A percentile compares a stretch with the other conserved stretches of the same genome.
Conservation (phyloP, 306 rosid genomes). For the Notholithocarpus densiflorus region DNA sequence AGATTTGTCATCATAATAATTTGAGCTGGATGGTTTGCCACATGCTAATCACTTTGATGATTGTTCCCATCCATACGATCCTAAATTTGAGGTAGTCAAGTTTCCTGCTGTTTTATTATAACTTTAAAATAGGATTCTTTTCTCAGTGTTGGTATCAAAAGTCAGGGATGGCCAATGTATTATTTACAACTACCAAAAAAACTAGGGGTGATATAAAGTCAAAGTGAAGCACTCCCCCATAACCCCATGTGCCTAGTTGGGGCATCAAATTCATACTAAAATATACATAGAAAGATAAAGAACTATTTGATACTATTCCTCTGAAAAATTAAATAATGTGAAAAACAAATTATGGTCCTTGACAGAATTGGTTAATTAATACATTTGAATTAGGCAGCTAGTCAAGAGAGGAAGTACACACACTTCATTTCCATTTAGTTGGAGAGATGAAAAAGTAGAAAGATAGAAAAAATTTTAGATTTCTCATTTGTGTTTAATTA, state of each 20-base stretch:
- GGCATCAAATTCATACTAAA: background rate
- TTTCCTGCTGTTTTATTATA: background rate
- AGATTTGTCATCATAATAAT: background rate
- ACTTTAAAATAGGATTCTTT: background rate
- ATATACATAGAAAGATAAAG: background rate
- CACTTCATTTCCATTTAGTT: too few relatives aligned
- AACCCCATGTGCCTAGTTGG: background rate
- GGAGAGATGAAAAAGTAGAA: too few relatives aligned
- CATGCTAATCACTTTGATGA: constrained; percentile 6
- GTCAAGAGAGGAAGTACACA: too few relatives aligned
- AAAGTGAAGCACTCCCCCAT: background rate
- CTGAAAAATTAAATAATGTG: background rate
- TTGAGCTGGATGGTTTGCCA: constrained; percentile 3
- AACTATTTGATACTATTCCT: background rate
- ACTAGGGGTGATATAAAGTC: background rate
- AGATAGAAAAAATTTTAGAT: too few relatives aligned
- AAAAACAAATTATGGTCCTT: background rate
- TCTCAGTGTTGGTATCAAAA: background rate
- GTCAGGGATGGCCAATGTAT: background rate
- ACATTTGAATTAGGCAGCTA: background rate
- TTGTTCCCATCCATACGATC: background rate
- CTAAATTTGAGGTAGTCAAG: background rate
- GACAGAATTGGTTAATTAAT: background rate
- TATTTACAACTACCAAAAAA: background rate
- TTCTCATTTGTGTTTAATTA: too few relatives aligned